Evolutionary conservation across 768 basidiomycete genomes (phyloP), one percentile per base, ranked within the genome.

Genomic region (Galerina sulciceps): DNA sequence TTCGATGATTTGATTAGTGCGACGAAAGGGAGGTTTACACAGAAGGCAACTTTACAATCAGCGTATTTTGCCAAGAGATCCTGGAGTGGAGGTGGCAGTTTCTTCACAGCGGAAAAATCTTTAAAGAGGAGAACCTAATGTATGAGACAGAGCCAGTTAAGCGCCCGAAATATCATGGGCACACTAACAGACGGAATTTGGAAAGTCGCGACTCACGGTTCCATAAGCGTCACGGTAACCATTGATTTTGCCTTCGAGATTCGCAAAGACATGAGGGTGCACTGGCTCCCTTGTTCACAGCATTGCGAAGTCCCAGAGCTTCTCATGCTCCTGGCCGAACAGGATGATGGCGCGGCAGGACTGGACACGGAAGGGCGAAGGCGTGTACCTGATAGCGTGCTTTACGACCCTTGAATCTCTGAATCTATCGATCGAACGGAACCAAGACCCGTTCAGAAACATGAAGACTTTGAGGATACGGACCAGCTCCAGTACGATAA

Each of bases 321-420:
- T 55, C 3, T 55, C 54, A 35, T 47, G 45, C 14, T 47, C 52
- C 8, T 38, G 23, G 15, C 52, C 52, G 15, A 43, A 53, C 13
- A 53, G 52, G 35, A 53, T 18, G 14, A 55, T 26, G 22, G 54
- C 54, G 5, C 45, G 43, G 37, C 45, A 47, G 1, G 54, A 55
- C 13, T 55, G 43, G 20, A 47, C 54, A 6, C 47, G 44, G 42
- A 55, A 55, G 6, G 54, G 20, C 9, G 45, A 47, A 1, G 45
- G 54, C n/a, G 35, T 20, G 23, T 55, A 38, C 26, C 47, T 55
- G 36, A 55, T 55, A 37, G 52, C 45, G 2, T 47, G 44, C 10
- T 47, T 13, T 11, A 55, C 45, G 14, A 55, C n/a, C n/a, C n/a
- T n/a, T n/a, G n/a, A n/a, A n/a, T n/a, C n/a, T n/a, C n/a, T n/a